Evolutionary conservation across 2,329 filamentous ascomycete species (phyloP), one percentile per base, ranked within the genome.

Genomic region (Waltergamsia citrina): DNA sequence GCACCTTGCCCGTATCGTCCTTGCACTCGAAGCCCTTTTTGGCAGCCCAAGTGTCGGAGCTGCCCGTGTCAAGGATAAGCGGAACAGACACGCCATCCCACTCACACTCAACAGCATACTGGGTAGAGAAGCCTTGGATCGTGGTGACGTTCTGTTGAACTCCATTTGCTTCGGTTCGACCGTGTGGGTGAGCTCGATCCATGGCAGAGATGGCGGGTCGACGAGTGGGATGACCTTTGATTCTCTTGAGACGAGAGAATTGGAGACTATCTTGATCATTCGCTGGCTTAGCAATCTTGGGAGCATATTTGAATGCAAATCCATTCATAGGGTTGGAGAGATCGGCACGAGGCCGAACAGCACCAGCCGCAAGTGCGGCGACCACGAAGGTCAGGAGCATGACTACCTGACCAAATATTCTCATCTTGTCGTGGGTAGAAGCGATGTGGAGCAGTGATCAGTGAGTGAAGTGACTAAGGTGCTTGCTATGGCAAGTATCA

Each of bases 21-120:
- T 58, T 46, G 41, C 68, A 72, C 28, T 48, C 45, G 39, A 68
- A 69, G 20, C 56, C 53, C 2, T 44, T 46, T 9, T 52, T 51
- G 22, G 58, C 57, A 3, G 60, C 56, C 67, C 67, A 72, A 1
- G 67, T 71, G 39, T 73, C 68, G 16, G 66, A 60, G 44, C 65
- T 69, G 17, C 64, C 67, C 0, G 67, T 70, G 42, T 71, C 67
- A 30, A 73, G 52, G 10, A 69, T 44, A 19, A 72, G 45, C 52
- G 56, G 60, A 20, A 61, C 43, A 1, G 54, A 52, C 7, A 47
- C 47, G 12, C 49, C 50, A 23, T 63, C 59, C 60, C 60, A 65
- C 4, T 36, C 43, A 29, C 60, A 62, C 30, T 60, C 47, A 28
- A 65, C 50, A 35, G 56, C 59, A 33, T 65, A 65, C 33, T 63